Percentiles rank a stretch among this genome's conserved stretches.
phyloP scores from a whole-genome alignment of 2,329 filamentous ascomycete genomes.

The Amauroascus niger region DNA sequence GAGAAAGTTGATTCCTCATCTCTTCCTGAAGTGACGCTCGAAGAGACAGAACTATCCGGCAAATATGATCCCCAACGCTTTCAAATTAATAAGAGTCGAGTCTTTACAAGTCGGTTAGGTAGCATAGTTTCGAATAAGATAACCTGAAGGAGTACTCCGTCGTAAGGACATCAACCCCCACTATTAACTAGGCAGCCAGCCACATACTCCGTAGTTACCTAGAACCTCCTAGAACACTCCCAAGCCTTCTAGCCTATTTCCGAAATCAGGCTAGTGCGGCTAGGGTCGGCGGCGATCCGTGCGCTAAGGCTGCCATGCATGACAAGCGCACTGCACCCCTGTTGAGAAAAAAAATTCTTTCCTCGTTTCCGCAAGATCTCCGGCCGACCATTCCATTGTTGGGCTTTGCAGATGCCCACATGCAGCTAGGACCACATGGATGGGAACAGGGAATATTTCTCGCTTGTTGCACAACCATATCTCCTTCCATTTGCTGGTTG shows the following conservation, averaged over 20 bases:
- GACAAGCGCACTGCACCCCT: neutral
- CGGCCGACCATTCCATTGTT: no score
- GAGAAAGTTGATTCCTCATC: no score
- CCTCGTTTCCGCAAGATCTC: neutral
- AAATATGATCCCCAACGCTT: no score
- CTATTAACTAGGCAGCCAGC: no score
- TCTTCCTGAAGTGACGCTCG: no score
- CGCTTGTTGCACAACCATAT: neutral
- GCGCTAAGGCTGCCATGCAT: neutral
- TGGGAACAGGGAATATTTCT: neutral
- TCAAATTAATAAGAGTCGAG: no score
- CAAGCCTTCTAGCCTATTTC: constrained; percentile 3
- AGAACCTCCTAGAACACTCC: constrained; percentile 1
- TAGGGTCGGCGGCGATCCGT: neutral
- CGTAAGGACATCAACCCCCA: no score
- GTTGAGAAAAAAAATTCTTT: neutral
- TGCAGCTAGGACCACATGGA: constrained; percentile 4
- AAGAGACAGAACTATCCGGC: no score
- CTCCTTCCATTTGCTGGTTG: neutral
- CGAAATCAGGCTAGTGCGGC: neutral
- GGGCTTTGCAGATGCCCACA: neutral
- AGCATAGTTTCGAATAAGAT: no score
- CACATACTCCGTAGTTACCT: no score
- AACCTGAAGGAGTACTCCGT: no score
- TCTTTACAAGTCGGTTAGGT: no score